A percentile compares a stretch with the other conserved stretches of the same genome.
phyloP scores from a whole-genome alignment of 495 filamentous ascomycete genomes.

The Aspergillus homomorphus region DNA sequence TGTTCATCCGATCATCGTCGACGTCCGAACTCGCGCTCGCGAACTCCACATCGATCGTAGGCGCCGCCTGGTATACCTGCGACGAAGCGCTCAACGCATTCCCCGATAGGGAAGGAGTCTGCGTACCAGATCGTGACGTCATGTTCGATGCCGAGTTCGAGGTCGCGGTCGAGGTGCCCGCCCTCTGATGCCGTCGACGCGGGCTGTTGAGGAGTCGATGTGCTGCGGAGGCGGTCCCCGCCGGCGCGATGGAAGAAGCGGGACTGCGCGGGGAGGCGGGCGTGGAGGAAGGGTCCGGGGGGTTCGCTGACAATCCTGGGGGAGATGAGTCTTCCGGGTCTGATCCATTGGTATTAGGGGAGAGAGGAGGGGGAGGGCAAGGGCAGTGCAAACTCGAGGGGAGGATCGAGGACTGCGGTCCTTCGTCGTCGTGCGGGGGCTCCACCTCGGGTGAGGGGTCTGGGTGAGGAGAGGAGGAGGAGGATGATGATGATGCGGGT shows the following conservation, averaged over 20 bases:
- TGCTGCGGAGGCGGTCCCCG: slow-evolving; percentile 27
- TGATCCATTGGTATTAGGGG: slow-evolving; percentile 16
- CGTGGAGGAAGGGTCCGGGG: slow-evolving; percentile 4
- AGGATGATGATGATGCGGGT: neutral
- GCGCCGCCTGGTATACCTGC: slow-evolving; percentile 9
- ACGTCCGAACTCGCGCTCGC: slow-evolving; percentile 17
- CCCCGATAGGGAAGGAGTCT: slow-evolving; percentile 5
- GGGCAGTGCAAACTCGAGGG: neutral
- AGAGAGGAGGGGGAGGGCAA: slow-evolving; percentile 16
- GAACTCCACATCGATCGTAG: slow-evolving; percentile 30
- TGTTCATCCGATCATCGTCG: slow-evolving; percentile 23
- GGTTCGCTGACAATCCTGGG: slow-evolving; percentile 19
- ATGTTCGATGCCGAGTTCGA: neutral
- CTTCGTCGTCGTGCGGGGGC: neutral
- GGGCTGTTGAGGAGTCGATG: slow-evolving; percentile 21
- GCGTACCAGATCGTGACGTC: slow-evolving; percentile 12
- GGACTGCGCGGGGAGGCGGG: slow-evolving; percentile 11
- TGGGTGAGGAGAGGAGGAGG: neutral
- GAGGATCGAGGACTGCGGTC: neutral
- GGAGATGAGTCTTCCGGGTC: slow-evolving; percentile 26
- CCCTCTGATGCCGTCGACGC: slow-evolving; percentile 7
- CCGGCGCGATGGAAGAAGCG: slow-evolving; percentile 24
- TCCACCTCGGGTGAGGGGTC: neutral
- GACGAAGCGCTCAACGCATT: slow-evolving; percentile 15
- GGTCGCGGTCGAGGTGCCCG: slow-evolving; percentile 5